These are phyloP conservation scores for Kodamaea laetipori DNA, from an alignment of 805 yeast species.

Conservation along the genomic window DNA sequence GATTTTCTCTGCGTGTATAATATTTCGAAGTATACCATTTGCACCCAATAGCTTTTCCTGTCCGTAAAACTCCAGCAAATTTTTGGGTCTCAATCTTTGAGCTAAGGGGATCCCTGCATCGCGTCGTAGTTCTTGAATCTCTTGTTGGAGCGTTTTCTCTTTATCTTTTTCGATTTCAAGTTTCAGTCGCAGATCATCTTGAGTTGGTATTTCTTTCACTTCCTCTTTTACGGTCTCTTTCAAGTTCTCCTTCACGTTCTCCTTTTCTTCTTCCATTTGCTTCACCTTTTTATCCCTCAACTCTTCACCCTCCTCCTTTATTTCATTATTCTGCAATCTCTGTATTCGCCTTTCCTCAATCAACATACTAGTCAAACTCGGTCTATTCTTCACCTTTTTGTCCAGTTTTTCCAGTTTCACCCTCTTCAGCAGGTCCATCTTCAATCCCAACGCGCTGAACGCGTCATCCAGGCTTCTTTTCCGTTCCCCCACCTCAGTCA, in stretches of 20 bases:
- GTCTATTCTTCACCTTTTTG: slow-evolving; percentile 24
- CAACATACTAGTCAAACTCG: slow-evolving; percentile 36
- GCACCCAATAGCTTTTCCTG: slow-evolving; percentile 44
- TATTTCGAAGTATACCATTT: slow-evolving; percentile 38
- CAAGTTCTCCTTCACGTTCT: background rate
- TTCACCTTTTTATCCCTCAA: no score
- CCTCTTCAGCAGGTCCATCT: slow-evolving; percentile 27
- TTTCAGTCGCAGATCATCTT: background rate
- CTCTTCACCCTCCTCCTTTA: background rate
- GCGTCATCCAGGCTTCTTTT: slow-evolving; percentile 22
- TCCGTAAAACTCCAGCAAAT: slow-evolving; percentile 42
- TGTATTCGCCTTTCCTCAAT: slow-evolving; percentile 29
- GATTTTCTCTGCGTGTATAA: slow-evolving; percentile 34
- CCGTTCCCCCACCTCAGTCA: slow-evolving; percentile 1
- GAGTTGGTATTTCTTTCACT: slow-evolving; percentile 1
- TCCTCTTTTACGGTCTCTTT: background rate
- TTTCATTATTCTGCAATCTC: background rate
- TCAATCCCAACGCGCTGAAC: slow-evolving; percentile 39
- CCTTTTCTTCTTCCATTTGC: slow-evolving; percentile 4
- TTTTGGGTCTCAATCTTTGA: slow-evolving; percentile 41
- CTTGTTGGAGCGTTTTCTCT: slow-evolving; percentile 11
- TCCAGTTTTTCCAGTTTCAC: slow-evolving; percentile 18
- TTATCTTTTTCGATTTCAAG: background rate
- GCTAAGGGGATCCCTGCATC: slow-evolving; percentile 38
- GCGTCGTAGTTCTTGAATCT: slow-evolving; percentile 18